Evolutionary conservation across 495 filamentous ascomycete species (phyloP), one percentile per base, ranked within the genome.

Genomic region (Cercophora scortea): DNA sequence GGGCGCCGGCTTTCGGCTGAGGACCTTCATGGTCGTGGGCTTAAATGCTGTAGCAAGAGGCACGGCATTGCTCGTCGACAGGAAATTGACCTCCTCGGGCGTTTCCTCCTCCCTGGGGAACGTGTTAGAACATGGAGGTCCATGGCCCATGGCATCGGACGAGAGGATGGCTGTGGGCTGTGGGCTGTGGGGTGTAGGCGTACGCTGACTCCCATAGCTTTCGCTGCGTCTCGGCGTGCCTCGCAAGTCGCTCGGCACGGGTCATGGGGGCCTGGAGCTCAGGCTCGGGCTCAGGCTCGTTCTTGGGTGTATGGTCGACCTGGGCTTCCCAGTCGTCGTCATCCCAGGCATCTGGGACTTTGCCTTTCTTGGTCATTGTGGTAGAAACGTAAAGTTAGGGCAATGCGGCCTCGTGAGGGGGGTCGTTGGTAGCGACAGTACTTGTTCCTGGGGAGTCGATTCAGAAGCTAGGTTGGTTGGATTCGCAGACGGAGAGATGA

Each of bases 141-240:
- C 2, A 25, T 5, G 25, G 25, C n/a, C n/a, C 25, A 25, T 5
- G 25, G 25, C 25, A 25, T 25, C 5, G 25, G 25, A 5, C 8
- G 18, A 15, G 32, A 13, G 35, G 17, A 3, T 13, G n/a, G 18
- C 6, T 25, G 25, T 9, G 13, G 18, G 12, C 10, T n/a, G n/a
- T n/a, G n/a, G n/a, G n/a, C n/a, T n/a, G n/a, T n/a, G n/a, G n/a
- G n/a, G n/a, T n/a, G n/a, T n/a, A 6, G 43, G 11, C 82, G 51
- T 83, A 93, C 84, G 91, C 91, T 68, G 88, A 82, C 51, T 90
- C 81, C 91, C 91, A 96, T 48, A 96, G 65, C 69, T 87, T 83
- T 56, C 82, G 82, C 62, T 95, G 91, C 47, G 81, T 80, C 60
- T 94, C 88, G 32, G 78, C 80, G 60, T 96, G 91, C 64, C 86